Evolutionary conservation across 345 rosid genomes (phyloP), one percentile per base, ranked within the genome.

Genomic region (Orychophragmus violaceus): DNA sequence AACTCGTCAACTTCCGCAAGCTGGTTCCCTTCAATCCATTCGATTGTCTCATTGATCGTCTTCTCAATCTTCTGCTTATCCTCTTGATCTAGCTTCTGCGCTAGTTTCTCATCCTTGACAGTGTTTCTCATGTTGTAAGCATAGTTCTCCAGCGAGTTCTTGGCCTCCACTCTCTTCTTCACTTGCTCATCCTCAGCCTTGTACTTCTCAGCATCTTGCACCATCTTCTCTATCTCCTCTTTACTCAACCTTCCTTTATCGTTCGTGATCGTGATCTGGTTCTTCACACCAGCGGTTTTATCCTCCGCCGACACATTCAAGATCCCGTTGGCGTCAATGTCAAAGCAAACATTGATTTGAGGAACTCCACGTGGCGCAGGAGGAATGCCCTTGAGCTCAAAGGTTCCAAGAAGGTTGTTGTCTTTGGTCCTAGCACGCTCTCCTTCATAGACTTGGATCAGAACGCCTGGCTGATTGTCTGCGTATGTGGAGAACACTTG

Each of bases 351-450:
- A 27, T 77, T 80, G 57, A 80, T 68, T 10, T 80, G 81, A n/a
- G 83, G 83, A 9, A 77, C 81, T 8, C 84, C 82, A 58, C 84
- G 80, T 0, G 84, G 80, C 0, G 82, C 82, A 11, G 77, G 82
- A 72, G 84, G 82, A 19, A 81, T 78, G 8, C 79, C 82, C 16
- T 75, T 69, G n/a, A 81, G 82, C 76, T 81, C 80, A 3, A 78
- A 81, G 1, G 76, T 81, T 0, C 84, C 84, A 0, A 81, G 82
- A 16, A 81, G 82, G 48, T 81, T 78, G 39, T 81, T 81, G 27
- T 81, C 84, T 51, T 68, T 81, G 1, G 82, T 78, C 52, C 84
- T 73, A 0, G 84, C 82, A 11, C 84, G 64, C 32, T 81, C 84
- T 3, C 82, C 84, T 55, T 81, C 82, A 5, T 72, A 81, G 11